phyloP scores from a whole-genome alignment of 257 asterid genomes.

The Solanum sitiens region DNA sequence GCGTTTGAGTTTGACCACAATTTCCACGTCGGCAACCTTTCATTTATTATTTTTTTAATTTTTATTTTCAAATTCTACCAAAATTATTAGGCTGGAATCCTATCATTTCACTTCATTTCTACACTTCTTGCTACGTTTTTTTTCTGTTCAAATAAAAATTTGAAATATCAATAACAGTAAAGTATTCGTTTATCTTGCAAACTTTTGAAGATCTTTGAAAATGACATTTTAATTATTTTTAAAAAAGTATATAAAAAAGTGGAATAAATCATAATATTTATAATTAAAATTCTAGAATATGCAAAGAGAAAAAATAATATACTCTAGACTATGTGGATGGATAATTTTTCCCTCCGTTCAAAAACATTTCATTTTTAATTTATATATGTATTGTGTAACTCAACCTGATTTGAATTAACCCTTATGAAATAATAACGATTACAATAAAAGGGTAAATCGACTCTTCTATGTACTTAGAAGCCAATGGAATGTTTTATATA shows the following conservation, averaged over 20 bases:
- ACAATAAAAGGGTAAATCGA: not conserved
- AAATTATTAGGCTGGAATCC: not conserved
- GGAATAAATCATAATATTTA: not conserved
- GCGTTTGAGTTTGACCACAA: not conserved
- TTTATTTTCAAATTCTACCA: not conserved
- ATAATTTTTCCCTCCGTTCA: too few species aligned
- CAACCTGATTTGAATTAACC: not conserved
- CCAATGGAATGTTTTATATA: not conserved
- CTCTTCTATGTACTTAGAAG: not conserved
- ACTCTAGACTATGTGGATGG: not conserved
- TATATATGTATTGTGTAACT: not conserved
- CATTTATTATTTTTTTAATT: not conserved
- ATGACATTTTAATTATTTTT: not conserved
- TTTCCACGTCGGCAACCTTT: not conserved
- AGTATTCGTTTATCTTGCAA: not conserved
- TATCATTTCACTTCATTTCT: not conserved
- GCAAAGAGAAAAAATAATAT: not conserved
- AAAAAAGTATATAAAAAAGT: not conserved
- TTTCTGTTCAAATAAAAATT: not conserved
- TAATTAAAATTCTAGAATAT: not conserved
- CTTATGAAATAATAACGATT: too few species aligned
- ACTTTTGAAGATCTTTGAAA: not conserved
- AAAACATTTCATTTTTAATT: too few species aligned
- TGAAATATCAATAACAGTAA: not conserved
- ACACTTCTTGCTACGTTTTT: not conserved